Conservation (phyloP, 2,329 filamentous ascomycete genomes). For the Talaromyces islandicus region DNA sequence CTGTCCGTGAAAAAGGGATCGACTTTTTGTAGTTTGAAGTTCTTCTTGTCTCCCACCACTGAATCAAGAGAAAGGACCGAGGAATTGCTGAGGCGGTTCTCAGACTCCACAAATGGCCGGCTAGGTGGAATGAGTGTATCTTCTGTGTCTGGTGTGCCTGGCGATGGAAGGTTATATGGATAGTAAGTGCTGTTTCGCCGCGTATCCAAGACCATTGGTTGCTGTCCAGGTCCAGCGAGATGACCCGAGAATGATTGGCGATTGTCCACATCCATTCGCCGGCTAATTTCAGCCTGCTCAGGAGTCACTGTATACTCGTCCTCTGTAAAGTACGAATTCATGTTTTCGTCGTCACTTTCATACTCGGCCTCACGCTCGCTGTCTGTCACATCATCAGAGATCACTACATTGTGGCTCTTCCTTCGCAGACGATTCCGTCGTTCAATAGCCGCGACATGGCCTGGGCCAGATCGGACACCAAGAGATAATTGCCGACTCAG, state of each 20-base stretch:
- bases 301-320: constrained; percentile 33
- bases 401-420: constrained; percentile 6
- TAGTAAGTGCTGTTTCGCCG: background rate
- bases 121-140: constrained; percentile 25
- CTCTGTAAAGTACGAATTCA: constrained; percentile 29
- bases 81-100: constrained; percentile 32
- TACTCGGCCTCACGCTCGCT: constrained; percentile 32
- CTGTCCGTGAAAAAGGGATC: constrained; percentile 63
- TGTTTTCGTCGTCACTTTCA: constrained; percentile 22
- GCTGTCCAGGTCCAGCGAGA: constrained; percentile 19
- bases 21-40: constrained; percentile 60
- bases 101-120: constrained; percentile 23
- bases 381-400: constrained; percentile 19
- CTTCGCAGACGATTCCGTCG: constrained; percentile 6
- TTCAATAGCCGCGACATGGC: constrained; percentile 19
- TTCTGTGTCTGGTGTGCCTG: constrained; percentile 25
- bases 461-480: constrained; percentile 35
- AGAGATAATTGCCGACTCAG: constrained; percentile 34
- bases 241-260: constrained; percentile 7
- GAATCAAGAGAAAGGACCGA: constrained; percentile 51
- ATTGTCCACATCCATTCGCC: constrained; percentile 16
- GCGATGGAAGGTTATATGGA: constrained; percentile 18
- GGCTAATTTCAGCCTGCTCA: constrained; percentile 28
- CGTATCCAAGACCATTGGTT: background rate
- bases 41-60: constrained; percentile 55